Percentiles rank a stretch among this genome's conserved stretches.
Conservation (phyloP, 306 rosid genomes). For the Pterocarpus santalinus region DNA sequence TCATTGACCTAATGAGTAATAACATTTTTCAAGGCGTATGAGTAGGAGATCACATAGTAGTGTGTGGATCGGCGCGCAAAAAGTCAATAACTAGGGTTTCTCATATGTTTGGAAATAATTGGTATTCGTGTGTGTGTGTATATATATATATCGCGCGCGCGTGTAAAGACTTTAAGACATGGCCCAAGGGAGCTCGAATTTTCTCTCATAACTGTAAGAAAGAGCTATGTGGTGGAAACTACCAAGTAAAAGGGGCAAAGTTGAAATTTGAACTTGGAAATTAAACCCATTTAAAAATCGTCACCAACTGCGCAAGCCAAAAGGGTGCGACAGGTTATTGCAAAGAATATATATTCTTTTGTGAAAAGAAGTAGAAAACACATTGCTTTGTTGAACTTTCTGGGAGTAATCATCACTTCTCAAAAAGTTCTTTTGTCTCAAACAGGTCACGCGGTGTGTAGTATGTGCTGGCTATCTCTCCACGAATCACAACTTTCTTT, state of each 20-base stretch:
- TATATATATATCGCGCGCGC: too few relatives aligned
- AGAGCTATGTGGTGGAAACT: neutral
- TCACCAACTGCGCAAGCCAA: conserved; percentile 45
- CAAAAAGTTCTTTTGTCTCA: conserved; percentile 35
- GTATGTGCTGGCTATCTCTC: conserved; percentile 38
- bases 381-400: conserved; percentile 50
- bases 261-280: conserved; percentile 31
- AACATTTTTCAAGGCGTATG: conserved; percentile 46
- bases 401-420: conserved; percentile 48
- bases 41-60: conserved; percentile 44
- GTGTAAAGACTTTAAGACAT: neutral
- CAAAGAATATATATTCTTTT: conserved; percentile 17
- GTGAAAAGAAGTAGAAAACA: conserved; percentile 30
- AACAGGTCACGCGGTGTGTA: conserved; percentile 36
- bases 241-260: conserved; percentile 23
- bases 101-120: neutral
- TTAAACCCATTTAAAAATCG: neutral
- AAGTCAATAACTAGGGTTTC: conserved; percentile 38
- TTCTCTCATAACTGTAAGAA: conserved; percentile 19
- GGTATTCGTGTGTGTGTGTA: too few relatives aligned
- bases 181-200: neutral
- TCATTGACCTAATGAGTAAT: neutral
- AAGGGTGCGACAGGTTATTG: conserved; percentile 46
- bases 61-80: conserved; percentile 34
- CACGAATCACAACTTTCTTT: conserved; percentile 29